Base-by-base conservation (phyloP, 2,329 filamentous ascomycete species). In the Apiospora sp. region DNA sequence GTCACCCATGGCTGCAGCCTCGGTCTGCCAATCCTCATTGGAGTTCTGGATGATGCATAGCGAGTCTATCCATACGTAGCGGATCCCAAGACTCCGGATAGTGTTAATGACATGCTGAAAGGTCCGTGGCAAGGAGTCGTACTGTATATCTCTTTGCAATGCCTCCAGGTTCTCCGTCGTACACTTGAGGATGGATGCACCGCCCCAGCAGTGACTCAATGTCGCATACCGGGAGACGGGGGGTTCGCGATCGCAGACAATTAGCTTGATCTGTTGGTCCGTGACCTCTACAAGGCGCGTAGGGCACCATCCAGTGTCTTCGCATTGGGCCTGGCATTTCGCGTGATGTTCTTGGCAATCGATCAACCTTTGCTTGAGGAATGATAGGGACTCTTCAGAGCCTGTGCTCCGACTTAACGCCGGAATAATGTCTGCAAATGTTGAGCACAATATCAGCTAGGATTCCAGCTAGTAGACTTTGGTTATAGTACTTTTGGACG, bases 61-160 rank as follows among this genome's bases (percentile, higher is more conserved):
- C 19, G 70, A 71, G 51, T 73, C 72, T 30, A 73, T 71, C 69
- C 72, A 73, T 4, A 73, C 51, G n/a, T 73, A 73, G 6, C 64
- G 44, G 44, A 68, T 37, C 4, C 72, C 72, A 1, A 73, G 67
- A 12, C 24, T 48, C 41, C 69, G 24, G 10, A 61, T 46, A 2
- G 71, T 34, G 27, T 48, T 44, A 4, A 73, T 44, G 24, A 54
- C 72, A 30, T 73, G 54, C 30, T 64, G 58, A 54, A 73, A 72
- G 3, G 71, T 70, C 12, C n/a, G 30, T 13, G 71, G 71, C 24
- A 72, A 41, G 6, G 22, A 6, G 12, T 49, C 22, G 48, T 49
- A 49, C 1, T n/a, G 6, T 49, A 49, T 49, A 22, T 24, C 48
- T 8, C 6, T 8, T 49, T 49, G 48, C 6, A 49, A 1, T 49